These are phyloP conservation scores for Neofusicoccum ribis DNA, from an alignment of 2,329 filamentous ascomycete genomes.

Conservation along the genomic window DNA sequence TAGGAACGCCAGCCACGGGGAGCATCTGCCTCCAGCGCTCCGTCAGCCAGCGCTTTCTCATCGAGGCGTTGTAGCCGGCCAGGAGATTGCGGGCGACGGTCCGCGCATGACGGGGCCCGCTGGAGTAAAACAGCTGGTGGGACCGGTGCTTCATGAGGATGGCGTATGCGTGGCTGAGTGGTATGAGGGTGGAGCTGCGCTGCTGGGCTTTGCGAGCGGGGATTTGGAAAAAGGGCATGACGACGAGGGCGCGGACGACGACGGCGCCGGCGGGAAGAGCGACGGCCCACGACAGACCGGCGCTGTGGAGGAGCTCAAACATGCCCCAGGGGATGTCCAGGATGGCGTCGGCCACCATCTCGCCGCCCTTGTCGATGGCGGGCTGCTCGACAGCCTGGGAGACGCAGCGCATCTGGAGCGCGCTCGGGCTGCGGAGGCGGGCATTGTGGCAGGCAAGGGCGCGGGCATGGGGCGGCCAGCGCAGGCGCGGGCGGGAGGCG, in stretches of 20 bases:
- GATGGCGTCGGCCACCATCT: background rate
- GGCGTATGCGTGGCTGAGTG: slow-evolving; percentile 24
- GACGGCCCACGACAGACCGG: slow-evolving; percentile 54
- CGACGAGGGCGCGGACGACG: slow-evolving; percentile 49
- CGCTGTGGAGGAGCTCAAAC: slow-evolving; percentile 53
- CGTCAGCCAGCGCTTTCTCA: slow-evolving; percentile 8
- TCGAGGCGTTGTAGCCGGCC: background rate
- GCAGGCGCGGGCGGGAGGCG: slow-evolving; percentile 29
- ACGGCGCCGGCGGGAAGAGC: slow-evolving; percentile 58
- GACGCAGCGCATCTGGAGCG: slow-evolving; percentile 37
- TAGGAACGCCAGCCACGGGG: slow-evolving; percentile 30
- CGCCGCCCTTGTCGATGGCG: slow-evolving; percentile 25
- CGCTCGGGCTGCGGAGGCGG: slow-evolving; percentile 24
- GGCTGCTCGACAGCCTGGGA: slow-evolving; percentile 40
- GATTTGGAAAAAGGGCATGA: slow-evolving; percentile 48
- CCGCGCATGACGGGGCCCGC: background rate
- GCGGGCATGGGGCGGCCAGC: slow-evolving; percentile 12
- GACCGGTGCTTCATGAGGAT: background rate
- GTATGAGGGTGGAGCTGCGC: slow-evolving; percentile 46
- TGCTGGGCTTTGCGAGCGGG: slow-evolving; percentile 41
- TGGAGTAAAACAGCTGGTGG: background rate
- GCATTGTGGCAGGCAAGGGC: slow-evolving; percentile 39
- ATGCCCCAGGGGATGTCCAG: background rate
- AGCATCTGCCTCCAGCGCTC: background rate
- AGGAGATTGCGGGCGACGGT: background rate